These are phyloP conservation scores for Auriscalpium vulgare DNA, from an alignment of 768 basidiomycete species.

Conservation along the genomic window DNA sequence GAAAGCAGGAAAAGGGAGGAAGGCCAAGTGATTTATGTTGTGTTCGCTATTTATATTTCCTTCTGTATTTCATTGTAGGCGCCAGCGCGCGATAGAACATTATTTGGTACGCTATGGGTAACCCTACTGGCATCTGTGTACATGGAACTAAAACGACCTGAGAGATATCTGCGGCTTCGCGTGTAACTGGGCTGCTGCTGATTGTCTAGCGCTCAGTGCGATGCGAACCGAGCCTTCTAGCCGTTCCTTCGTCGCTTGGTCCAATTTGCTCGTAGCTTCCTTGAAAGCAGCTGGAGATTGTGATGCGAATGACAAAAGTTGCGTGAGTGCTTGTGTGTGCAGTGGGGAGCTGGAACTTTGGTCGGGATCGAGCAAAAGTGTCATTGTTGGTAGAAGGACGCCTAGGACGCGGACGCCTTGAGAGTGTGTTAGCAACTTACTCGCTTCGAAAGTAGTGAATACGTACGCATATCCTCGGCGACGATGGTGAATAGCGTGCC, in stretches of 20 bases:
- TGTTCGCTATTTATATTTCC: too few species aligned
- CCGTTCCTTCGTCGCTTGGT: slow-evolving; percentile 8
- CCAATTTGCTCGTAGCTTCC: slow-evolving; percentile 12
- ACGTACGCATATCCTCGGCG: slow-evolving; percentile 14
- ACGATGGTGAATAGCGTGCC: slow-evolving; percentile 9
- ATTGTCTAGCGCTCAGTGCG: slow-evolving; percentile 6
- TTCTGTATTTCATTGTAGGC: too few species aligned
- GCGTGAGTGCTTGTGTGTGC: slow-evolving; percentile 12
- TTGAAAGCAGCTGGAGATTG: slow-evolving; percentile 14
- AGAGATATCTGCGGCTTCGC: slow-evolving; percentile 16
- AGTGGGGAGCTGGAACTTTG: slow-evolving; percentile 5
- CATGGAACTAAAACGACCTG: slow-evolving; percentile 8
- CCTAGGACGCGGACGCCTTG: slow-evolving; percentile 12
- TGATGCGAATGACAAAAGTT: slow-evolving; percentile 13
- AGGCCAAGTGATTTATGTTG: background rate
- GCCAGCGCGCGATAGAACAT: too few species aligned
- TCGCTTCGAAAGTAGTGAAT: background rate
- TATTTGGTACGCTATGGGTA: too few species aligned
- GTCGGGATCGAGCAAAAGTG: slow-evolving; percentile 11
- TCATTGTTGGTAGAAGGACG: slow-evolving; percentile 12
- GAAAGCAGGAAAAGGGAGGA: background rate
- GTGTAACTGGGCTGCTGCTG: background rate
- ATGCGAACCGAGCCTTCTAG: slow-evolving; percentile 11
- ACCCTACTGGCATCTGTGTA: too few species aligned
- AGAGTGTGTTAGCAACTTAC: background rate